Conservation (phyloP, 2,329 filamentous ascomycete species). For the Grosmannia clavigera region DNA sequence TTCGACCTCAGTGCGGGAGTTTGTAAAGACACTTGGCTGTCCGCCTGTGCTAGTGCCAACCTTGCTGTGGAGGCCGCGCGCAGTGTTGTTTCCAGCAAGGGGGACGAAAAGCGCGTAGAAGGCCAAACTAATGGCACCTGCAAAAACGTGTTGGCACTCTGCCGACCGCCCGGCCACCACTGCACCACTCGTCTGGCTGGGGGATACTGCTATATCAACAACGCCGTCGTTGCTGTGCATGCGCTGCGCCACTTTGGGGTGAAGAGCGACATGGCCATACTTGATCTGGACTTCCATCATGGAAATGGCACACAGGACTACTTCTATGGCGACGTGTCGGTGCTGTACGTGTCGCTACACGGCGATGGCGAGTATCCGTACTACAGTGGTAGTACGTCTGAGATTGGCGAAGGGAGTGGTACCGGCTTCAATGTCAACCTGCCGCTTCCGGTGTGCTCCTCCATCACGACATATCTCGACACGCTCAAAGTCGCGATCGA, state of each 20-base stretch:
- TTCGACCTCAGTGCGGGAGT: constrained; percentile 16
- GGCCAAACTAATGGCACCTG: not conserved
- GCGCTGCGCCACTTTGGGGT: constrained; percentile 7
- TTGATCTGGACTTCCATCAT: constrained; percentile 18
- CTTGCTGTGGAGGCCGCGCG: constrained; percentile 11
- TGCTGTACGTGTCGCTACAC: constrained; percentile 21
- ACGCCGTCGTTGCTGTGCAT: constrained; percentile 14
- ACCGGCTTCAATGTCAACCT: constrained; percentile 13
- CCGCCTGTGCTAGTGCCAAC: constrained; percentile 13
- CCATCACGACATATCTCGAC: constrained; percentile 6
- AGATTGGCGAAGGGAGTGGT: constrained; percentile 11
- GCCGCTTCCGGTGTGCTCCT: constrained; percentile 8
- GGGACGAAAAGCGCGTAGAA: not conserved
- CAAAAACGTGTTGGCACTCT: constrained; percentile 12
- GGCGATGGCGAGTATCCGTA: constrained; percentile 22
- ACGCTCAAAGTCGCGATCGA: constrained; percentile 9
- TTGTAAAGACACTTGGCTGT: constrained; percentile 11
- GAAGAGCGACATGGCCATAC: constrained; percentile 9
- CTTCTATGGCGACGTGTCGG: constrained; percentile 18
- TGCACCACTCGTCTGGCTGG: constrained; percentile 15
- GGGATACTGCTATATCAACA: constrained; percentile 19
- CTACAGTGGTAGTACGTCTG: constrained; percentile 13
- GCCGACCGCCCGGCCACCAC: constrained; percentile 17
- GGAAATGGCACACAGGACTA: constrained; percentile 17
- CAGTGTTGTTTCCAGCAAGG: not conserved